A percentile compares a stretch with the other conserved stretches of the same genome.
Evolutionary conservation across 2,329 filamentous ascomycete species (phyloP).

Genomic region (Trichoderma sp.): DNA sequence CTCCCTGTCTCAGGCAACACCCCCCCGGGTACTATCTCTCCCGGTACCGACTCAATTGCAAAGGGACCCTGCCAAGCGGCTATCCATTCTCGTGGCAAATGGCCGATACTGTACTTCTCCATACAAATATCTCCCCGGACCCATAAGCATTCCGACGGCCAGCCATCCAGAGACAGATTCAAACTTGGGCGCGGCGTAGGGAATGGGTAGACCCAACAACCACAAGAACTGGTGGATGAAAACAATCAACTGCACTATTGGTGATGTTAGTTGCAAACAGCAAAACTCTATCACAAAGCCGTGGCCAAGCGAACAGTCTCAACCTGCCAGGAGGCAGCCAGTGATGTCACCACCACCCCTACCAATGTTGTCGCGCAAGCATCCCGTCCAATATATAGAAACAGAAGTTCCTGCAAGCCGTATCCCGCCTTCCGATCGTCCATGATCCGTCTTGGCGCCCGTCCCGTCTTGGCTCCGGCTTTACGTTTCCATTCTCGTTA

Average conservation of each 20-base stretch:
- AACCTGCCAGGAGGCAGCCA: neutral
- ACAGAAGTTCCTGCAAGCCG: constrained; percentile 15
- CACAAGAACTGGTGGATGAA: neutral
- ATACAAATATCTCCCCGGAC: neutral
- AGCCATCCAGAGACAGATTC: neutral
- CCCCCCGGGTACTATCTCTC: constrained; percentile 1
- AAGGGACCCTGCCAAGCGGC: constrained; percentile 1
- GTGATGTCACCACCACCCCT: constrained; percentile 1
- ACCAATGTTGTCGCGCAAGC: neutral
- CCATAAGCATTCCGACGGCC: neutral
- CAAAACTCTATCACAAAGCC: neutral
- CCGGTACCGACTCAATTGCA: neutral
- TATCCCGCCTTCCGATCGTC: neutral
- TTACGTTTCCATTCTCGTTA: neutral
- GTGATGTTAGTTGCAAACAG: neutral
- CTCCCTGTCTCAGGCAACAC: neutral
- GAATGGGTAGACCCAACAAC: neutral
- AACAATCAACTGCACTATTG: neutral
- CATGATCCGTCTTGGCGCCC: constrained; percentile 9
- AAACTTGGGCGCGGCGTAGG: neutral
- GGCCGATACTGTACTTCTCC: neutral
- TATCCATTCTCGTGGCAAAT: constrained; percentile 12
- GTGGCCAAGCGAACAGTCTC: neutral
- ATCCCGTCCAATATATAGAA: neutral
- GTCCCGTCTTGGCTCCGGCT: constrained; percentile 13